Evolutionary conservation across 192 early-diverging fungal genomes (phyloP).

Genomic region (Lunasporangiospora selenospora): DNA sequence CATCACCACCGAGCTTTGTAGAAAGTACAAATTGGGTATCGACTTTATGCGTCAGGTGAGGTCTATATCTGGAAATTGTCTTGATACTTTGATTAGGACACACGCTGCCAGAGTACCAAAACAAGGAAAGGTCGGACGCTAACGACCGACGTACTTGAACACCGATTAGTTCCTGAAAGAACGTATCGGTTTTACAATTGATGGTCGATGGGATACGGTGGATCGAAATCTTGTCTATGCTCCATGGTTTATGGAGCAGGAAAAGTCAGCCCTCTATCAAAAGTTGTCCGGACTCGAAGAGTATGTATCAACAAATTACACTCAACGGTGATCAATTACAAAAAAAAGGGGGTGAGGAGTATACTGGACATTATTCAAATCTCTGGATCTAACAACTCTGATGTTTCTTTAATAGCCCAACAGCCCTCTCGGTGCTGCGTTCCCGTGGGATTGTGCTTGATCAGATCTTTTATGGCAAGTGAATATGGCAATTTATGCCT

Average conservation of each 20-base stretch:
- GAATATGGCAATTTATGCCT: no score
- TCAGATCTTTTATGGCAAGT: conserved; percentile 33
- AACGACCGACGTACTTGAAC: no score
- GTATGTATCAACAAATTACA: no score
- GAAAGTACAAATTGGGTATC: conserved; percentile 25
- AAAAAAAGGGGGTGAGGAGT: no score
- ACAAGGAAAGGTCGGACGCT: no score
- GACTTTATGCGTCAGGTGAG: conserved; percentile 38
- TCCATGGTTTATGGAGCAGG: conserved; percentile 20
- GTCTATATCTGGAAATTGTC: no score
- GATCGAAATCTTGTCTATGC: conserved; percentile 31
- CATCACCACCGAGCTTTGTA: conserved; percentile 5
- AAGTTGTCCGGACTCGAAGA: conserved; percentile 14
- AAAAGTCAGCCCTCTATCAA: conserved; percentile 4
- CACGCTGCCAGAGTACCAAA: no score
- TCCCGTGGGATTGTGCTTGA: conserved; percentile 17
- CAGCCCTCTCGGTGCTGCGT: conserved; percentile 8
- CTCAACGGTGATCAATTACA: no score
- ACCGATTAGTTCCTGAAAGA: conserved; percentile 27
- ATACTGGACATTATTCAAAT: not conserved
- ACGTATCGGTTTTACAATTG: conserved; percentile 20
- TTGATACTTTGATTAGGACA: no score
- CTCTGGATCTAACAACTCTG: not conserved
- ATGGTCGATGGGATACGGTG: conserved; percentile 31
- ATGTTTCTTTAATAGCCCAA: conserved; percentile 8